Evolutionary conservation across 2,329 filamentous ascomycete species (phyloP), one percentile per base, ranked within the genome.

Genomic region (Fusarium xyrophilum): DNA sequence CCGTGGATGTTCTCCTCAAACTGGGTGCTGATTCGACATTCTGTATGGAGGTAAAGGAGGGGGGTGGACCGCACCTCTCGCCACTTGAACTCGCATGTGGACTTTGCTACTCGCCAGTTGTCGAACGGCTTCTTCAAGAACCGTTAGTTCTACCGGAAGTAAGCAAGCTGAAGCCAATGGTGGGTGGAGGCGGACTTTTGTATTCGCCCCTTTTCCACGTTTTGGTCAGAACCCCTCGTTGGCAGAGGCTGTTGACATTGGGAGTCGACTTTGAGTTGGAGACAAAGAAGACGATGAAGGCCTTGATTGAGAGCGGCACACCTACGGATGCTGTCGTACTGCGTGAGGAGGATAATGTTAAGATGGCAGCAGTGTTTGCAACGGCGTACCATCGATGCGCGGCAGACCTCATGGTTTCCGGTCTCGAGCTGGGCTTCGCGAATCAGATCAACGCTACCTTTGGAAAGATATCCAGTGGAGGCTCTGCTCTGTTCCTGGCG

Each of bases 151-250:
- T 17, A 2, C 6, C 7, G 4, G 28, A 13, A 6, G 36, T 9
- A 6, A 40, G 30, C n/a, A 32, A 38, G 21, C 36, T 25, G 6
- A 54, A 39, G 4, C 47, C 55, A 21, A 57, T 57, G 55, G 11
- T 54, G 0, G 38, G 38, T 23, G 55, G 47, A 4, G 30, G 48
- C 4, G 47, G 35, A 21, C 15, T 57, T 6, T 14, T 57, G 55
- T 57, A 40, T 19, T 17, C 32, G 10, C 55, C 55, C n/a, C 55
- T 57, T 25, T 57, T 57, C n/a, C 47, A 57, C 3, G 30, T 54
- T 10, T 25, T 57, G 6, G 27, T 28, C 7, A 47, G 55, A 30
- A 38, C 36, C 1, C 21, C 36, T 10, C 47, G 47, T 7, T 57
- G 55, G 55, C 46, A 53, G 9, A 12, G 55, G 3, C 23, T 57